A percentile compares a stretch with the other conserved stretches of the same genome.
Conservation (phyloP, 208 protist genomes). For the Trypanosoma mega region DNA sequence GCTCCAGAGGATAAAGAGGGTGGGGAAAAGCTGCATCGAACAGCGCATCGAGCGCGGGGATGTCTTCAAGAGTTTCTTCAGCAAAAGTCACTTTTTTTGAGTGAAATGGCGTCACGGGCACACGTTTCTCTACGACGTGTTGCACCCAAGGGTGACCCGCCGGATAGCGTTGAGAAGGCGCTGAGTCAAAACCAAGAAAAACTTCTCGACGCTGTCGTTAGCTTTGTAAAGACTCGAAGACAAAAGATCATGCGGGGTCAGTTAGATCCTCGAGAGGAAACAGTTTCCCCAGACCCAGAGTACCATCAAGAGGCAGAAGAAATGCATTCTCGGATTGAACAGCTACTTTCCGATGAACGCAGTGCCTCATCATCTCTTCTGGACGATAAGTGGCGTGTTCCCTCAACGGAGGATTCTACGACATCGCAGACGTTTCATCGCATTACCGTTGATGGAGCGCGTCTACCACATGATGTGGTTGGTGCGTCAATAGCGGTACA, state of each 20-base stretch:
- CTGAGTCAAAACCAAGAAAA: conserved; percentile 16
- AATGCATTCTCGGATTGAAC: not conserved
- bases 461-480: conserved; percentile 13
- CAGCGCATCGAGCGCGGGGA: not conserved
- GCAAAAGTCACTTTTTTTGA: conserved; percentile 16
- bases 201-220: conserved; percentile 11
- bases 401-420: not conserved
- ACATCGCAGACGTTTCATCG: not conserved
- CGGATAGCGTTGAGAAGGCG: conserved; percentile 6
- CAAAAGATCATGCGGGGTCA: not conserved
- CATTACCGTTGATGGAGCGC: conserved; percentile 13
- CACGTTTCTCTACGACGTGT: conserved; percentile 8
- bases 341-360: conserved; percentile 6
- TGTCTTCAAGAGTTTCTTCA: conserved; percentile 16
- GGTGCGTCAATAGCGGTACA: conserved; percentile 9
- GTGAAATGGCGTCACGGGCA: not conserved
- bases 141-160: not conserved
- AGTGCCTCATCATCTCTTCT: not conserved
- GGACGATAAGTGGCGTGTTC: not conserved
- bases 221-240: conserved; percentile 19
- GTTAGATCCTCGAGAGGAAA: conserved; percentile 8
- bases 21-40: not conserved
- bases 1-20: not conserved
- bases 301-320: conserved; percentile 7
- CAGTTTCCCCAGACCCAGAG: conserved; percentile 10